Evolutionary conservation across 768 basidiomycete species (phyloP).

Genomic region (Aureoboletus auriporus): DNA sequence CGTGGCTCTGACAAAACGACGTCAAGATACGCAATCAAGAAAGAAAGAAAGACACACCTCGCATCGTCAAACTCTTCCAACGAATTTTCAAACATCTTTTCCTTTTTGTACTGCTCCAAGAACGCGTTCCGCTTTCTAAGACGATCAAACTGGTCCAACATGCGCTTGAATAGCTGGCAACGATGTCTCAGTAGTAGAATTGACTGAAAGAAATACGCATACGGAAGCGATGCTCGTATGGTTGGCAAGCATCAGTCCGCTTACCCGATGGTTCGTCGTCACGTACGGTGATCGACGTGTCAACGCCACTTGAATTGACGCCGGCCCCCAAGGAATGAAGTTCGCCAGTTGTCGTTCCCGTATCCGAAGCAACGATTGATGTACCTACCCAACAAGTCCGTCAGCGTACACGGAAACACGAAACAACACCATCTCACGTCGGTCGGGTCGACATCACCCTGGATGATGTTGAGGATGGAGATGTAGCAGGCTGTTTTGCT

Average conservation of each 20-base stretch:
- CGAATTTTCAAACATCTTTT: conserved; percentile 85
- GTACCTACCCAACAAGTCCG: conserved; percentile 53
- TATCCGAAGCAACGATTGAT: conserved; percentile 95
- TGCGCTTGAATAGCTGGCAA: conserved; percentile 84
- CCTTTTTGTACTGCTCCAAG: conserved; percentile 96
- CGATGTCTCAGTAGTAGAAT: too few relatives aligned
- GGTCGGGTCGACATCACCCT: conserved; percentile 97
- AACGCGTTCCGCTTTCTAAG: conserved; percentile 88
- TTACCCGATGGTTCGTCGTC: conserved; percentile 86
- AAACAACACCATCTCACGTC: conserved; percentile 51
- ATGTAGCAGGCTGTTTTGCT: conserved; percentile 95
- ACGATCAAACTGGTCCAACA: conserved; percentile 92
- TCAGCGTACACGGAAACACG: not conserved
- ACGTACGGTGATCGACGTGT: conserved; percentile 90
- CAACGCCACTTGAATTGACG: conserved; percentile 94
- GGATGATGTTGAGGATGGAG: conserved; percentile 96
- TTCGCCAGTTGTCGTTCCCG: conserved; percentile 95
- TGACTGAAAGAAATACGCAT: conserved; percentile 25
- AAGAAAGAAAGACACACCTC: conserved; percentile 47
- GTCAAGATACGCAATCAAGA: not conserved
- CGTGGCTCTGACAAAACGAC: conserved; percentile 60
- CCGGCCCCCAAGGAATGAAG: conserved; percentile 99
- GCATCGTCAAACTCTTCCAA: conserved; percentile 97
- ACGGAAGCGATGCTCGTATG: conserved; percentile 98
- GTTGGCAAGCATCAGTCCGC: conserved; percentile 97